Base-by-base conservation (phyloP, 148 eudicot species). In the Vaccinium darrowii region DNA sequence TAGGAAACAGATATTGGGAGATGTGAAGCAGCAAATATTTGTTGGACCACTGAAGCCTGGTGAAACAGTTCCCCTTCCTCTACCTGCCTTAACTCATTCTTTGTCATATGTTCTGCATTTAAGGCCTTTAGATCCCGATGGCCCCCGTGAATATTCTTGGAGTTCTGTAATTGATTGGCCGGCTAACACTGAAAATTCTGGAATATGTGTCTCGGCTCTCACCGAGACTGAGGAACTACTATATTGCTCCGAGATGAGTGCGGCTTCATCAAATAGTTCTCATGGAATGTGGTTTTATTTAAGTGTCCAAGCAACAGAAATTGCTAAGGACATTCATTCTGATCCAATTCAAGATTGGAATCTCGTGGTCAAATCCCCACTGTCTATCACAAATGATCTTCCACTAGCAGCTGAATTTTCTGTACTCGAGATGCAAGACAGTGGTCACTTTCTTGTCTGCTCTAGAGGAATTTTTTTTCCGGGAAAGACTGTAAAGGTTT, bases 301-400 rank as follows among this genome's bases (percentile, higher is more conserved):
- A 89, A 91, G 88, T 86, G 86, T 92, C 79, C 96, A 91, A 89
- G 98, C 96, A 78, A 86, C 92, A 86, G 98, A 97, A 90, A 92
- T 97, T 85, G 94, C 95, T 6, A 97, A 93, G 90, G 98, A 97
- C 89, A 92, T 90, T 83, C 91, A 88, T 83, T 92, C 94, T 84
- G 91, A 95, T 87, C 93, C 99, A 58, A 95, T 97, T 84, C 92
- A 94, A 81, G 99, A 97, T 86, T 97, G 99, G 99, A 94, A 85
- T 82, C 88, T 97, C 80, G 95, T 92, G 82, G 89, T 97, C 67
- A 97, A 90, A 79, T 83, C 99, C 65, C 99, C 99, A 7, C 76
- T 97, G 36, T 93, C 94, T 23, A 88, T 97, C 83, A 87, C 94
- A 84, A 95, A 95, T 84, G 95, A 90, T 89, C 98, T 97, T 85